Evolutionary conservation across 2,329 filamentous ascomycete species (phyloP).

Genomic region (Alternaria sp.): DNA sequence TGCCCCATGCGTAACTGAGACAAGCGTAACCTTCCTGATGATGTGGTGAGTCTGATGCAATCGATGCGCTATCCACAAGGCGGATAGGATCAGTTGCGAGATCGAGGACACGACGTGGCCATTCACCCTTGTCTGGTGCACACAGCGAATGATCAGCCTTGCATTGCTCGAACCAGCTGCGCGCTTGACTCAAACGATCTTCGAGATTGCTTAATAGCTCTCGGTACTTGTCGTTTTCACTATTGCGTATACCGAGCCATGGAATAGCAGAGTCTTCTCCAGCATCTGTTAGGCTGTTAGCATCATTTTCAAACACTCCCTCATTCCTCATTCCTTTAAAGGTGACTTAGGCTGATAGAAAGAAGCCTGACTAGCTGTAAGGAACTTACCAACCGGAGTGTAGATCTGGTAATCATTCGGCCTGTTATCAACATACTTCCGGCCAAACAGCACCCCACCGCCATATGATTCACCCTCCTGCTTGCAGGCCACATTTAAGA

Average conservation of each 20-base stretch:
- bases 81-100: background rate
- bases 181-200: background rate
- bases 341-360: too few relatives aligned
- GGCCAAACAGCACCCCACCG: background rate
- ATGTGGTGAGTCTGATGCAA: background rate
- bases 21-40: background rate
- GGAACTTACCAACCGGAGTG: background rate
- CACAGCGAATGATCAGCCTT: background rate
- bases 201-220: background rate
- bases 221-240: background rate
- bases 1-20: constrained; percentile 4
- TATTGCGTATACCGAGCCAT: background rate
- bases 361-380: background rate
- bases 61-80: background rate
- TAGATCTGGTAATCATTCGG: constrained; percentile 1
- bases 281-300: background rate
- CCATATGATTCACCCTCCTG: background rate
- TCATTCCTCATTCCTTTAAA: background rate
- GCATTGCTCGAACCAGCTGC: background rate
- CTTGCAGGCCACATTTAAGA: background rate
- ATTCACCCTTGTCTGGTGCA: background rate
- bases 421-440: background rate
- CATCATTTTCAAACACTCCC: background rate
- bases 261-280: background rate
- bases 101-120: background rate